These are phyloP conservation scores for Curvularia sp. DNA, from an alignment of 2,329 filamentous ascomycete species.

Conservation along the genomic window DNA sequence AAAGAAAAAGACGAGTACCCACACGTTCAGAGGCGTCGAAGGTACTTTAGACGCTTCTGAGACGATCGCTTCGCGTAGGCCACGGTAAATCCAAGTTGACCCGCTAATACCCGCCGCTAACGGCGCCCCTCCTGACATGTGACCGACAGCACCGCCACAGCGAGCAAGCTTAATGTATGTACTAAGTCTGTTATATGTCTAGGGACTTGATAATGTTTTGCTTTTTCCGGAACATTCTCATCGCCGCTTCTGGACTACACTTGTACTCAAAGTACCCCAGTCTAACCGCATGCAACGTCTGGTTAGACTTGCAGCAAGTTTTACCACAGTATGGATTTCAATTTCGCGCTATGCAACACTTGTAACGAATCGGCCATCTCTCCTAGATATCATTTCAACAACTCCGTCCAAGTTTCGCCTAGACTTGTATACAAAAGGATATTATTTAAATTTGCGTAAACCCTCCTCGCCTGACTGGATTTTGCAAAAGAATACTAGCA, in stretches of 20 bases:
- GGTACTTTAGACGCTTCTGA: constrained; percentile 16
- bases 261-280: neutral
- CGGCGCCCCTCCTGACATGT: neutral
- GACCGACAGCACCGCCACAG: constrained; percentile 3
- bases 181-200: neutral
- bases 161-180: neutral
- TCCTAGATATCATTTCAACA: no score
- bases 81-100: constrained; percentile 22
- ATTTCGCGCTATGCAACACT: neutral
- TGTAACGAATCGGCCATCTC: neutral
- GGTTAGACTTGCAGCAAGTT: no score
- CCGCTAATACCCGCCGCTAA: constrained; percentile 28
- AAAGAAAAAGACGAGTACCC: constrained; percentile 7
- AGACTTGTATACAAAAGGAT: neutral
- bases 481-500: neutral
- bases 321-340: neutral
- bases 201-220: neutral
- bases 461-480: neutral
- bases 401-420: neutral
- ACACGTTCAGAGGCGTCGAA: constrained; percentile 9
- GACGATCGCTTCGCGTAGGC: constrained; percentile 9
- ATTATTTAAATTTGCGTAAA: neutral
- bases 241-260: neutral
- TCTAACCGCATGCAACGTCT: neutral
- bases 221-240: neutral